A percentile compares a stretch with the other conserved stretches of the same genome.
Conservation (phyloP, 768 basidiomycete genomes). For the Collybia mongolica region DNA sequence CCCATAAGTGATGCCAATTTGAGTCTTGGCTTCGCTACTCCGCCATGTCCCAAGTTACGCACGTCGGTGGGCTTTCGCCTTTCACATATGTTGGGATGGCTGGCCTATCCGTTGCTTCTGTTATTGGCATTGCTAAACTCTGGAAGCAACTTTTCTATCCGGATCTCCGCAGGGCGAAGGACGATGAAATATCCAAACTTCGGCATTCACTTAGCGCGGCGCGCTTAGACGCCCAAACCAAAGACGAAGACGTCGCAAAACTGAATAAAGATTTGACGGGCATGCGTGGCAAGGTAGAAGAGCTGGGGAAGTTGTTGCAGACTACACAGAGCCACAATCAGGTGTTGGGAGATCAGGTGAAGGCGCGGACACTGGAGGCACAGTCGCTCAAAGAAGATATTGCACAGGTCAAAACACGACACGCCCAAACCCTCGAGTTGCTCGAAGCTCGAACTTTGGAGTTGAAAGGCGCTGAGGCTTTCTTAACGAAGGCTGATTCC, state of each 20-base stretch:
- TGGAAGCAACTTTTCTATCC: constrained; percentile 17
- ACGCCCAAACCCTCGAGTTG: constrained; percentile 14
- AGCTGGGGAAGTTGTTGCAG: constrained; percentile 10
- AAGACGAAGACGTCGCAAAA: constrained; percentile 16
- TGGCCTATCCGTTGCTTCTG: constrained; percentile 26
- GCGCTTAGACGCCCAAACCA: constrained; percentile 9
- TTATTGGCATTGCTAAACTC: constrained; percentile 26
- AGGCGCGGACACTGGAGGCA: constrained; percentile 4
- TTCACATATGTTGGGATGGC: constrained; percentile 24
- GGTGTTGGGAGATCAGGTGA: constrained; percentile 8
- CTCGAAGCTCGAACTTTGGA: constrained; percentile 25
- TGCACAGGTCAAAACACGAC: constrained; percentile 4
- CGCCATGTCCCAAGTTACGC: constrained; percentile 13
- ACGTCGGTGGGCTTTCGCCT: constrained; percentile 11
- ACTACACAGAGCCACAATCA: constrained; percentile 3
- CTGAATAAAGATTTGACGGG: constrained; percentile 14
- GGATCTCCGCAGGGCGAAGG: not conserved
- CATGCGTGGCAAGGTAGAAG: constrained; percentile 12
- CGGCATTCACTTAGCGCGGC: constrained; percentile 13
- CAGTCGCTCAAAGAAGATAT: constrained; percentile 7
- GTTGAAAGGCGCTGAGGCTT: constrained; percentile 42
- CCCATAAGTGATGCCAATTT: constrained; percentile 14
- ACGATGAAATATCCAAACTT: constrained; percentile 13
- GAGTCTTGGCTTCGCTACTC: constrained; percentile 10
- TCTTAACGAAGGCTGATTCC: constrained; percentile 39